These are phyloP conservation scores for Auricularia cornea DNA, from an alignment of 768 basidiomycete genomes.

Conservation along the genomic window DNA sequence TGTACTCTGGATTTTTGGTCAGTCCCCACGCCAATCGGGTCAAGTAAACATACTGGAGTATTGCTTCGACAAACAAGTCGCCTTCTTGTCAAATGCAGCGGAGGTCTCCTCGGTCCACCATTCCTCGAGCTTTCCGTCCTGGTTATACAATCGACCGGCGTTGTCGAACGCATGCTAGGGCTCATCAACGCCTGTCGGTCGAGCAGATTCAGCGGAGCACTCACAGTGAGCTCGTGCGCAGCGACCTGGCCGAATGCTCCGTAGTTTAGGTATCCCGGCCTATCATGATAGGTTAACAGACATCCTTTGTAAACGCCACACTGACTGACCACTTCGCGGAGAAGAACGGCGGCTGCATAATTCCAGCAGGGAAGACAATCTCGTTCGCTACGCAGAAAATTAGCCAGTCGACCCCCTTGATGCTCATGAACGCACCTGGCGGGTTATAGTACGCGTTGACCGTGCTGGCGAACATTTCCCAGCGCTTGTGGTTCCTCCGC, in stretches of 20 bases:
- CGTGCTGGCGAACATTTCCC: constrained; percentile 83
- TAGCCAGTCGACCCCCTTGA: neutral
- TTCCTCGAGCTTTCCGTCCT: constrained; percentile 74
- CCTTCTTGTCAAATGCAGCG: constrained; percentile 69
- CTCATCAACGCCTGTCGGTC: neutral
- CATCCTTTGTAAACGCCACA: neutral
- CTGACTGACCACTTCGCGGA: constrained; percentile 55
- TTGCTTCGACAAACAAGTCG: constrained; percentile 86
- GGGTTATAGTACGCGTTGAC: constrained; percentile 89
- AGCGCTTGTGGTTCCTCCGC: constrained; percentile 57
- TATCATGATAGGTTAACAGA: constrained; percentile 20
- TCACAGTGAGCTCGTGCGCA: constrained; percentile 82
- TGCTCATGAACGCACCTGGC: constrained; percentile 47
- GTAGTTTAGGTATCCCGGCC: constrained; percentile 85
- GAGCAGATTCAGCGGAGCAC: constrained; percentile 15
- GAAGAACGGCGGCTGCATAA: constrained; percentile 90
- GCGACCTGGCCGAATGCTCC: constrained; percentile 91
- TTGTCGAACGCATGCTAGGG: constrained; percentile 86
- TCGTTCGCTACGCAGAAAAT: constrained; percentile 20
- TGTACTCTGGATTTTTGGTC: constrained; percentile 46
- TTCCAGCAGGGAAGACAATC: constrained; percentile 96
- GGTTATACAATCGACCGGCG: constrained; percentile 83
- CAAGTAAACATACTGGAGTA: constrained; percentile 70
- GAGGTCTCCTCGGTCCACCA: constrained; percentile 94
- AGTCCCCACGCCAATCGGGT: neutral